Conservation (phyloP, 805 yeast genomes). For the Brettanomyces nanus region DNA sequence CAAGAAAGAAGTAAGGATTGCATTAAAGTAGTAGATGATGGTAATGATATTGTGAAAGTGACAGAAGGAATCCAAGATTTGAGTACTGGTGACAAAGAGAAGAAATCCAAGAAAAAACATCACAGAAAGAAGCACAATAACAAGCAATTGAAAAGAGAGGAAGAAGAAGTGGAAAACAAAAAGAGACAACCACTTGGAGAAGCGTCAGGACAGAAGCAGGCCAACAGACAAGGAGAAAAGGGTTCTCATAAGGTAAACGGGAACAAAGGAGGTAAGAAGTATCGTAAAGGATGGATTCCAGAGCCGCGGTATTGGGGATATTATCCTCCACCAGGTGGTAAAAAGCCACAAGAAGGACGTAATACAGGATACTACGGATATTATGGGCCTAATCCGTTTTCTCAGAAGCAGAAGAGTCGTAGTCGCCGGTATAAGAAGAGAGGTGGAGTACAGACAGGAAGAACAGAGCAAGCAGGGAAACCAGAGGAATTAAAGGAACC, state of each 20-base stretch:
- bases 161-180: background rate
- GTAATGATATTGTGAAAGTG: too few species aligned
- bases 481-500: too few species aligned
- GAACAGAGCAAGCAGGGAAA: too few species aligned
- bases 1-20: too few species aligned
- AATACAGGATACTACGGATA: background rate
- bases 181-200: background rate
- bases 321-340: background rate
- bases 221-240: background rate
- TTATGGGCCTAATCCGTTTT: conserved; percentile 1
- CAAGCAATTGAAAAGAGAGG: background rate
- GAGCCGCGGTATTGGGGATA: background rate
- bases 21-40: too few species aligned
- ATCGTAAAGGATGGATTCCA: background rate
- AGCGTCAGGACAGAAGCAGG: background rate
- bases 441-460: too few species aligned
- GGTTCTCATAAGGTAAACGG: background rate
- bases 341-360: background rate
- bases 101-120: background rate
- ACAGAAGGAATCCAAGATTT: too few species aligned
- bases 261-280: background rate
- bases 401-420: background rate
- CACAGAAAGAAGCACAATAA: background rate
- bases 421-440: too few species aligned
- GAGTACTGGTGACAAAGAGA: background rate